Percentiles rank a stretch among this genome's conserved stretches.
These are phyloP conservation scores for Fusarium citri DNA, from an alignment of 2,329 filamentous ascomycete species.

Conservation along the genomic window DNA sequence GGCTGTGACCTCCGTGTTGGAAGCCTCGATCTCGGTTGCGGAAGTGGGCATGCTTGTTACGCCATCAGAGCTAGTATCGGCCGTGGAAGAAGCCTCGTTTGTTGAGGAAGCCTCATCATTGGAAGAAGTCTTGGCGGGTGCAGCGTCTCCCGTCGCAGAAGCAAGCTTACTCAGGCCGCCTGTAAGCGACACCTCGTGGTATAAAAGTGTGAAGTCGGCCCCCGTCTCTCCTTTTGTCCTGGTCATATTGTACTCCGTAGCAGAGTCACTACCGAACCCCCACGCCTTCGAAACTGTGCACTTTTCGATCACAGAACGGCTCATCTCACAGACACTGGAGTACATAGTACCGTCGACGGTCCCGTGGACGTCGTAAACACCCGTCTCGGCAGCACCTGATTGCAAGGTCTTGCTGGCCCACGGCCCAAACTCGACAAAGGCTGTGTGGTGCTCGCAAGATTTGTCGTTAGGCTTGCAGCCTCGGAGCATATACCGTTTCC, in stretches of 20 bases:
- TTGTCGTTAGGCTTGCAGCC: background rate
- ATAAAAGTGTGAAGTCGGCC: slow-evolving; percentile 9
- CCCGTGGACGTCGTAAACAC: slow-evolving; percentile 11
- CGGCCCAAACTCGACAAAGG: slow-evolving; percentile 5
- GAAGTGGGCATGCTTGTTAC: background rate
- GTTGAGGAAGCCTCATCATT: background rate
- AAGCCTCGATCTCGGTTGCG: background rate
- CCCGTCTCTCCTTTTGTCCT: slow-evolving; percentile 15
- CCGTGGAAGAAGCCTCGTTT: background rate
- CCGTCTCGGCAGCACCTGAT: slow-evolving; percentile 2
- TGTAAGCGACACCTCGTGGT: slow-evolving; percentile 6
- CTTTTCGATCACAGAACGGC: slow-evolving; percentile 2
- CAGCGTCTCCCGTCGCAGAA: background rate
- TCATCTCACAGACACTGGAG: slow-evolving; percentile 18
- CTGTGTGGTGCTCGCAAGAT: slow-evolving; percentile 12
- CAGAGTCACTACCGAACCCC: background rate
- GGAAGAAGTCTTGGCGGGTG: background rate
- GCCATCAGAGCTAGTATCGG: background rate
- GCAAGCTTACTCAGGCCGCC: background rate
- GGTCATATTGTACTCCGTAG: slow-evolving; percentile 3
- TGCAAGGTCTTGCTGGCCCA: slow-evolving; percentile 14
- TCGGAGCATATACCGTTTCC: slow-evolving; percentile 7
- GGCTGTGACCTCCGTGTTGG: background rate
- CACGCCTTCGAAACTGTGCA: background rate
- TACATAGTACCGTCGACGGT: slow-evolving; percentile 12